Evolutionary conservation across 345 rosid species (phyloP).

Genomic region (Hibiscus mutabilis): DNA sequence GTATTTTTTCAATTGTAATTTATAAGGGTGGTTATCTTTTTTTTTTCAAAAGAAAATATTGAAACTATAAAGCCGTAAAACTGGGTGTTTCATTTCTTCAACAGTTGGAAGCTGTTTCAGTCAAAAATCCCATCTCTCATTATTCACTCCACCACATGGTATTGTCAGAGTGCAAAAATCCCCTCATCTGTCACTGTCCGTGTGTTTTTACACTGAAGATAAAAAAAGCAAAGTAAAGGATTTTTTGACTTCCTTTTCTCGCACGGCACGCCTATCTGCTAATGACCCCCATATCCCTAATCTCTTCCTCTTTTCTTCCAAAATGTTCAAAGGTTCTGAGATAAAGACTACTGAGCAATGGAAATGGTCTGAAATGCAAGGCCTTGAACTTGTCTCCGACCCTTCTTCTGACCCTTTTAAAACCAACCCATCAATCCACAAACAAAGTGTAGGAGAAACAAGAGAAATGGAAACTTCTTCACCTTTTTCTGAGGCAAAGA

Average conservation of each 20-base stretch:
- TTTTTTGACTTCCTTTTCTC: background rate
- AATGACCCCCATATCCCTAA: too few species aligned
- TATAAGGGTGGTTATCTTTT: too few species aligned
- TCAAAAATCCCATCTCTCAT: constrained; percentile 34
- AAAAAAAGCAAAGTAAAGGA: constrained; percentile 27
- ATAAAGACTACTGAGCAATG: constrained; percentile 74
- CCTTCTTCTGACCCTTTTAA: constrained; percentile 22
- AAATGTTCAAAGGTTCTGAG: constrained; percentile 75
- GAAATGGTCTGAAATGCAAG: constrained; percentile 99
- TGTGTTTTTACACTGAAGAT: constrained; percentile 33
- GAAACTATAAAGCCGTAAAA: too few species aligned
- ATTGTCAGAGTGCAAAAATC: constrained; percentile 51
- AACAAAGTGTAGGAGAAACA: constrained; percentile 11
- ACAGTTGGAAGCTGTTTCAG: constrained; percentile 23
- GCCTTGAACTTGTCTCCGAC: constrained; percentile 76
- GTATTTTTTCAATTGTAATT: too few species aligned
- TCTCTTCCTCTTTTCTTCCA: constrained; percentile 18
- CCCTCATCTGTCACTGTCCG: constrained; percentile 46
- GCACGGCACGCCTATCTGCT: too few species aligned
- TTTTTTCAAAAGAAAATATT: too few species aligned
- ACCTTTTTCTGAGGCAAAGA: constrained; percentile 30
- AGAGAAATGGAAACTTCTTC: constrained; percentile 33
- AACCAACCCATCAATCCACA: constrained; percentile 24
- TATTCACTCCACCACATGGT: constrained; percentile 38
- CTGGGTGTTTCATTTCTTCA: background rate